Conservation (phyloP, 305 asterid species). For the Fraxinus greggii region DNA sequence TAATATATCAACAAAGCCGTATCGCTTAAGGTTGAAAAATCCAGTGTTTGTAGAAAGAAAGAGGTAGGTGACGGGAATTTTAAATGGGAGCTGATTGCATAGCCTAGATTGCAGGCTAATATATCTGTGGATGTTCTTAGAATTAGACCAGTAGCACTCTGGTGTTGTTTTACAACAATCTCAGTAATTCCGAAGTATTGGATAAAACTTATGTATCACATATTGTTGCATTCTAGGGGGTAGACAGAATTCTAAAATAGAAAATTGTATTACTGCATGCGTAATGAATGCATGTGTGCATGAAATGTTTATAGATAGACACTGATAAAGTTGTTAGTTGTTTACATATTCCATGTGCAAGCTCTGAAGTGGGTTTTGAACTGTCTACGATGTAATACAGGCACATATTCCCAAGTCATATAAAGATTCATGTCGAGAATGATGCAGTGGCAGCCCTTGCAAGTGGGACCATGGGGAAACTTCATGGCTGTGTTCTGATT, state of each 20-base stretch:
- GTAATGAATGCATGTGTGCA: background rate
- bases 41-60: background rate
- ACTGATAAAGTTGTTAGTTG: background rate
- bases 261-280: constrained; percentile 2
- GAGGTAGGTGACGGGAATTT: background rate
- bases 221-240: background rate
- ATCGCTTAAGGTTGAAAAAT: constrained; percentile 13
- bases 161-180: background rate
- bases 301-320: background rate
- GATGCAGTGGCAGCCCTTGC: constrained; percentile 99
- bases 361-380: constrained; percentile 22
- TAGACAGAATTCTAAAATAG: constrained; percentile 1
- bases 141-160: background rate
- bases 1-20: background rate
- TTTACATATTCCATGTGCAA: background rate
- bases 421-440: constrained; percentile 68
- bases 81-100: background rate
- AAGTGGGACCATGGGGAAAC: constrained; percentile 93
- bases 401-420: constrained; percentile 61
- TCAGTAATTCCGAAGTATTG: constrained; percentile 5
- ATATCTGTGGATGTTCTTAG: background rate
- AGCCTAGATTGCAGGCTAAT: background rate
- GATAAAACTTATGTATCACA: background rate
- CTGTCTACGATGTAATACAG: constrained; percentile 36
- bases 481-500: constrained; percentile 87